Evolutionary conservation across 2,329 filamentous ascomycete species (phyloP).

Genomic region (Calonectria pseudoturangicola): DNA sequence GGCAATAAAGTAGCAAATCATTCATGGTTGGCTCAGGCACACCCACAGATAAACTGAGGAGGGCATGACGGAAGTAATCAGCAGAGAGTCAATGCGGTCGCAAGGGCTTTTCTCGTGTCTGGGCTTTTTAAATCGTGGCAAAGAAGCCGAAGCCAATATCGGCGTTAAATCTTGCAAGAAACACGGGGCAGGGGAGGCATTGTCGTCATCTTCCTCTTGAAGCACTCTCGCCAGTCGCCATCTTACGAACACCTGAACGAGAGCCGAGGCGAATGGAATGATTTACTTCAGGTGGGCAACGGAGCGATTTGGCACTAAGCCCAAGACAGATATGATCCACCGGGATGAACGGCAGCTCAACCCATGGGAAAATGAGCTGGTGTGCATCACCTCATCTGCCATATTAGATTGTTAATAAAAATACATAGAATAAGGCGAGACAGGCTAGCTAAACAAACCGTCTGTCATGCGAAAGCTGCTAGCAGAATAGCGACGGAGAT

Average conservation of each 20-base stretch:
- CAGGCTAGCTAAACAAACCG: neutral
- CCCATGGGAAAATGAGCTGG: conserved; percentile 46
- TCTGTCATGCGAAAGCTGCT: neutral
- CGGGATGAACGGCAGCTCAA: conserved; percentile 44
- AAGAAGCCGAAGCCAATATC: too few relatives aligned
- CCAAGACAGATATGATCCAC: conserved; percentile 42
- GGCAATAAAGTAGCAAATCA: neutral
- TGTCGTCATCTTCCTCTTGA: neutral
- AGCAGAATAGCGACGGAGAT: conserved; percentile 26
- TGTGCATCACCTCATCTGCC: conserved; percentile 23
- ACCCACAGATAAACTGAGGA: neutral
- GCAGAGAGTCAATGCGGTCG: neutral
- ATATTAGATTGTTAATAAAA: neutral
- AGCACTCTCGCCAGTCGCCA: neutral
- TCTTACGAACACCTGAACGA: neutral
- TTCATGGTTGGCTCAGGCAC: neutral
- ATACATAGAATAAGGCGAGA: neutral
- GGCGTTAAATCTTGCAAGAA: neutral
- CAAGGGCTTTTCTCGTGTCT: too few relatives aligned
- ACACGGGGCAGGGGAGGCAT: neutral
- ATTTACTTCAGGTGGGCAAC: conserved; percentile 31
- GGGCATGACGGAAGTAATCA: conserved; percentile 5
- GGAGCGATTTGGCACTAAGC: conserved; percentile 40
- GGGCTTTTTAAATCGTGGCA: too few relatives aligned
- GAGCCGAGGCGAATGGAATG: conserved; percentile 1